Percentiles rank a stretch among this genome's conserved stretches.
Evolutionary conservation across 176 grass and related monocot genomes (phyloP).

Genomic region (Carex kokanica): DNA sequence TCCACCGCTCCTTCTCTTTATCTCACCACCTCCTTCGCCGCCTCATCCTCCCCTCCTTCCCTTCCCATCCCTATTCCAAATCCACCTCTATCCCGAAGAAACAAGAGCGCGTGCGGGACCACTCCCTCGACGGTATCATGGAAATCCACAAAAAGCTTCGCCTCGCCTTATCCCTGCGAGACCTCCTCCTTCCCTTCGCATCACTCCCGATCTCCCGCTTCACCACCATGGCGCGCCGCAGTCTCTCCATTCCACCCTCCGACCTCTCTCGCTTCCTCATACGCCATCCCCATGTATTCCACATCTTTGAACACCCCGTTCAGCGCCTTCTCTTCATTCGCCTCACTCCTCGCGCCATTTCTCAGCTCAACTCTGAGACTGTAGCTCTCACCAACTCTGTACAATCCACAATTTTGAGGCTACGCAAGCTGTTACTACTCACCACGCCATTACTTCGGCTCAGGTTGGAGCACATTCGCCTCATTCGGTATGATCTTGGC

Average conservation of each 20-base stretch:
- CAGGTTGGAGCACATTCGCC: constrained; percentile 72
- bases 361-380: constrained; percentile 38
- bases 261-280: constrained; percentile 64
- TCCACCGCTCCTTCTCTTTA: background rate
- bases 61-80: constrained; percentile 41
- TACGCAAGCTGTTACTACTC: constrained; percentile 79
- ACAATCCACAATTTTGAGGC: constrained; percentile 37
- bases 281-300: constrained; percentile 81
- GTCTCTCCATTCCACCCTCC: constrained; percentile 46
- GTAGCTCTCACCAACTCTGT: constrained; percentile 36
- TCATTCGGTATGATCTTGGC: constrained; percentile 58
- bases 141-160: constrained; percentile 81
- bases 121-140: constrained; percentile 78
- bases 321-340: constrained; percentile 70
- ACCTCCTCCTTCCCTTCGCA: constrained; percentile 49
- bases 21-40: constrained; percentile 1
- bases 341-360: constrained; percentile 65
- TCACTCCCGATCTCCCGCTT: constrained; percentile 55
- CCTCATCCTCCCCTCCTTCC: background rate
- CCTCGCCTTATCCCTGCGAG: constrained; percentile 49
- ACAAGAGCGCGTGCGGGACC: constrained; percentile 78
- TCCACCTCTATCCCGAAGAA: constrained; percentile 77
- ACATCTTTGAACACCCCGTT: constrained; percentile 85
- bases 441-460: constrained; percentile 48
- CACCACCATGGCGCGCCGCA: constrained; percentile 51